Base-by-base conservation (phyloP, 768 basidiomycete species). In the Rhizopogon vinicolor region DNA sequence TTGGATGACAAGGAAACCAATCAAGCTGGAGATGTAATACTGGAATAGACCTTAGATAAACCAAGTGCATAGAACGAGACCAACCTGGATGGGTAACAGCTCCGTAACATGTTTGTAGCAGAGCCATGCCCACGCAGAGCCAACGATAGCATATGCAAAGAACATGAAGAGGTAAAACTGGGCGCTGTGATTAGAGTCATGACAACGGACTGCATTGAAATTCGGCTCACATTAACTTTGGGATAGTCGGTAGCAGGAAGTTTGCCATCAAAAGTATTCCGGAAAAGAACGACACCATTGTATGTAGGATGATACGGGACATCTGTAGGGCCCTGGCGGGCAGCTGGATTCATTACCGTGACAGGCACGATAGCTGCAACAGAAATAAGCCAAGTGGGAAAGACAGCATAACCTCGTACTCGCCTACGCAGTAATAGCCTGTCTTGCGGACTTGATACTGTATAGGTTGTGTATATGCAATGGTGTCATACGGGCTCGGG, bases 351-450 rank as follows among this genome's bases (percentile, higher is more conserved):
- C 60, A 88, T 74, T n/a, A 92, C 78, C 9, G 92, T 94, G 33
- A 98, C 84, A 39, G 97, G 97, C 25, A 99, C 82, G 48, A 92
- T 81, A 31, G 91, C 94, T 93, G 57, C 43, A 31, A 45, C 22
- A 54, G 22, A 44, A 41, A 52, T 51, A 58, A 57, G 37, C 52
- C 22, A 16, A 13, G 29, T 10, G 44, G 13, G 12, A 19, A 29
- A 39, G 12, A 50, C 25, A 25, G 22, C 14, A 58, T 44, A 37
- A 53, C 54, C n/a, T 31, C n/a, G 2, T 25, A 74, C 91, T 72
- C 68, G 87, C 95, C 94, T 59, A 96, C 87, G 68, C 96, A 98
- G 68, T 97, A 98, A 68, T 97, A 98, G 2, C 96, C 97, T 1
- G 92, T 94, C 69, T 88, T 89, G 28, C 76, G 75, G 22, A 98